Evolutionary conservation across 1,284 basidiomycete species (phyloP).

Genomic region (Cutaneotrichosporon curvatum): DNA sequence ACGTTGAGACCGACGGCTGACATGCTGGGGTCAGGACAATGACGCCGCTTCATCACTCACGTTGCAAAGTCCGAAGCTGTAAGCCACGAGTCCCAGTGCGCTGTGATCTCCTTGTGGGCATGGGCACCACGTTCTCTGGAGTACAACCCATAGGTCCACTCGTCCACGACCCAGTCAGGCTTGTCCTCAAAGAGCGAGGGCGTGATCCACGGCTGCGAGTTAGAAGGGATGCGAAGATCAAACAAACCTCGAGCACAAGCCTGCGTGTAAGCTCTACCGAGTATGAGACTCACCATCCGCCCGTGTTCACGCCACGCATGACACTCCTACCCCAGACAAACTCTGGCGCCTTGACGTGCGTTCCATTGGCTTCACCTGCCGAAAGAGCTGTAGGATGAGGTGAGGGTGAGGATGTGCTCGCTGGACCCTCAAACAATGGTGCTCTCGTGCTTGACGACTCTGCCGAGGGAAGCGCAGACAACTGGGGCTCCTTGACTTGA

Average conservation of each 20-base stretch:
- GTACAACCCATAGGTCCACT: slow-evolving; percentile 40
- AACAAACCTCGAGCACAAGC: slow-evolving; percentile 36
- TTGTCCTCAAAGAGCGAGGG: slow-evolving; percentile 40
- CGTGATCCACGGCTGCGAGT: slow-evolving; percentile 42
- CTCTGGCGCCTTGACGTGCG: slow-evolving; percentile 9
- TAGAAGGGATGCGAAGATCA: background rate
- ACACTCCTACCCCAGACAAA: slow-evolving; percentile 34
- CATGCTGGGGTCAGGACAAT: slow-evolving; percentile 54
- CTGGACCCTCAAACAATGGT: too few relatives aligned
- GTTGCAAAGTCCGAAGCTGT: background rate
- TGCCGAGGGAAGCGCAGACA: too few relatives aligned
- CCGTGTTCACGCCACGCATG: slow-evolving; percentile 43
- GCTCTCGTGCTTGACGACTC: too few relatives aligned
- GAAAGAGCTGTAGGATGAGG: too few relatives aligned
- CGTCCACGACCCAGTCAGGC: slow-evolving; percentile 43
- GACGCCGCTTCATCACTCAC: background rate
- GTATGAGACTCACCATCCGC: slow-evolving; percentile 38
- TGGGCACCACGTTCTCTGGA: slow-evolving; percentile 18
- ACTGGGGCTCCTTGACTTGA: too few relatives aligned
- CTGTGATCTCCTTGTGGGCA: slow-evolving; percentile 28
- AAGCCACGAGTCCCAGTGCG: slow-evolving; percentile 50
- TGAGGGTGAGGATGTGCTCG: too few relatives aligned
- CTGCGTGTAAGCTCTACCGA: slow-evolving; percentile 14
- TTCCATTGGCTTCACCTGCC: too few relatives aligned
- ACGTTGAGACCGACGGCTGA: slow-evolving; percentile 73